phyloP scores from a whole-genome alignment of 2,329 filamentous ascomycete genomes.

The Colletotrichum sansevieriae region DNA sequence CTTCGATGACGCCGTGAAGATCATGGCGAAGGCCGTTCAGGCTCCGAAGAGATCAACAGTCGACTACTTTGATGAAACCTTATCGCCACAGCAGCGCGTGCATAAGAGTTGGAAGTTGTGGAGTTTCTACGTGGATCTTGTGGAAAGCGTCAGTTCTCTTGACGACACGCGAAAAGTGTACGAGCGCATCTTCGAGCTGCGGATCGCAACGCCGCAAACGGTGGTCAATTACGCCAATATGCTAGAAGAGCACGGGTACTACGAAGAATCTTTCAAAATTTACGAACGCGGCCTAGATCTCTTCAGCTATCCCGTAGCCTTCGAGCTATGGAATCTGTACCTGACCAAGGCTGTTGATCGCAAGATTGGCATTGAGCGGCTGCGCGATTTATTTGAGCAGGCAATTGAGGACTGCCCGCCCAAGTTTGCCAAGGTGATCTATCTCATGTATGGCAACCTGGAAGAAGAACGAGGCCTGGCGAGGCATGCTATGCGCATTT shows the following conservation, averaged over 20 bases:
- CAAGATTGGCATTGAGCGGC: slow-evolving; percentile 92
- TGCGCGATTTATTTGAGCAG: slow-evolving; percentile 97
- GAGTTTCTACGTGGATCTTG: slow-evolving; percentile 99
- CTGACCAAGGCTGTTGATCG: slow-evolving; percentile 97
- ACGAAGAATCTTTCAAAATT: slow-evolving; percentile 97
- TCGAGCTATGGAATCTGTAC: slow-evolving; percentile 98
- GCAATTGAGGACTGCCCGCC: slow-evolving; percentile 94
- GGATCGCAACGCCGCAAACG: slow-evolving; percentile 97
- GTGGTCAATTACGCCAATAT: slow-evolving; percentile 99
- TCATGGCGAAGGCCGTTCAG: slow-evolving; percentile 97
- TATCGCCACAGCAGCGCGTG: slow-evolving; percentile 94
- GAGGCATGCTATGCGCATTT: slow-evolving; percentile 98
- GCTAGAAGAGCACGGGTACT: slow-evolving; percentile 93
- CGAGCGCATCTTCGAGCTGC: slow-evolving; percentile 96
- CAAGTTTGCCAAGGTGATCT: slow-evolving; percentile 95
- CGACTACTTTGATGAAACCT: slow-evolving; percentile 97
- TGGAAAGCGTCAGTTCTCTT: slow-evolving; percentile 91
- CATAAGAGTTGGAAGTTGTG: slow-evolving; percentile 99
- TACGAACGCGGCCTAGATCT: slow-evolving; percentile 96
- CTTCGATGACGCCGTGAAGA: slow-evolving; percentile 92
- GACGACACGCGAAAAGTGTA: slow-evolving; percentile 96
- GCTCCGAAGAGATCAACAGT: slow-evolving; percentile 97
- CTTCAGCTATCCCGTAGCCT: slow-evolving; percentile 98
- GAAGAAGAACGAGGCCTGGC: slow-evolving; percentile 96
- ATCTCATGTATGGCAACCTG: slow-evolving; percentile 97